Evolutionary conservation across 1,139 yeast genomes (phyloP).

Genomic region (Yamadazyma atlantica): DNA sequence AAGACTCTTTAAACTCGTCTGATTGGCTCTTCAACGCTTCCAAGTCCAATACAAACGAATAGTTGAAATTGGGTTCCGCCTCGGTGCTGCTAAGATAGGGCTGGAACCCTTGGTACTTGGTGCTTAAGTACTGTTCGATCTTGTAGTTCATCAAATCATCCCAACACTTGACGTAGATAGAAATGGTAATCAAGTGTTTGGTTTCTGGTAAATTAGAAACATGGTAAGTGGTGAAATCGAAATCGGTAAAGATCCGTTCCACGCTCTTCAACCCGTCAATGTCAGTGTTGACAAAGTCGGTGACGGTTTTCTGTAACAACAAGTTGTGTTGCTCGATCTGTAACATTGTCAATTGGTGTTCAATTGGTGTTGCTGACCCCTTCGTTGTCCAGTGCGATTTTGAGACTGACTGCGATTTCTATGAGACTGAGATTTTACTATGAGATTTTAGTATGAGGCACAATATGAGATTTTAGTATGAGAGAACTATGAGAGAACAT

Average conservation of each 20-base stretch:
- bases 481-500: too few species aligned
- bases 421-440: too few species aligned
- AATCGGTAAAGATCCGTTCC: slow-evolving; percentile 90
- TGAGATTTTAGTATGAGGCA: too few species aligned
- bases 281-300: slow-evolving; percentile 34
- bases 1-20: slow-evolving; percentile 47
- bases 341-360: slow-evolving; percentile 28
- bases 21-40: slow-evolving; percentile 34
- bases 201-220: slow-evolving; percentile 73
- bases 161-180: slow-evolving; percentile 78
- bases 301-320: slow-evolving; percentile 42
- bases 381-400: background rate
- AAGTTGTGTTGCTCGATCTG: slow-evolving; percentile 47
- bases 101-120: slow-evolving; percentile 36
- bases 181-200: slow-evolving; percentile 63
- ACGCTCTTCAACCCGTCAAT: slow-evolving; percentile 50
- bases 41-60: slow-evolving; percentile 71
- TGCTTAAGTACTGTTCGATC: slow-evolving; percentile 44
- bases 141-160: slow-evolving; percentile 69
- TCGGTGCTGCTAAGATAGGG: slow-evolving; percentile 29
- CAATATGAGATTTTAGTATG: too few species aligned
- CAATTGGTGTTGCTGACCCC: background rate
- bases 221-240: slow-evolving; percentile 93
- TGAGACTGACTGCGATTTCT: too few species aligned
- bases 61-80: slow-evolving; percentile 79